phyloP scores from a whole-genome alignment of 108 stramenopile genomes.

The Cyclotella choctawhatcheeana region DNA sequence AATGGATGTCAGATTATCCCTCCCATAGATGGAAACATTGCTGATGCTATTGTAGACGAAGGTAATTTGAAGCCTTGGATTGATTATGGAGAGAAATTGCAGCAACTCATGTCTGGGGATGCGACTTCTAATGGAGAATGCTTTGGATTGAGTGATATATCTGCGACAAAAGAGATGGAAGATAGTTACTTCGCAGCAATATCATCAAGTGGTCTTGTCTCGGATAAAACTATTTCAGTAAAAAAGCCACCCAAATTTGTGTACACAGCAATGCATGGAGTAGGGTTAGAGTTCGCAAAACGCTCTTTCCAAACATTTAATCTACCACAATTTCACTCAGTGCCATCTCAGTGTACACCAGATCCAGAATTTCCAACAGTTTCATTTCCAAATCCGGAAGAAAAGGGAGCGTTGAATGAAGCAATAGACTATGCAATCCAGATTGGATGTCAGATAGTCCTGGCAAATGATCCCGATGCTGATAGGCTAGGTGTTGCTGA shows the following conservation, averaged over 20 bases:
- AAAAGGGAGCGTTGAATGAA: constrained; percentile 92
- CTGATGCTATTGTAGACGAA: constrained; percentile 68
- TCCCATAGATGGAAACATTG: constrained; percentile 90
- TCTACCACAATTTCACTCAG: constrained; percentile 75
- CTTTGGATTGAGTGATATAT: constrained; percentile 52
- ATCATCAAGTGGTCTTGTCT: constrained; percentile 62
- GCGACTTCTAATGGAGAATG: constrained; percentile 42
- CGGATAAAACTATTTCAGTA: constrained; percentile 26
- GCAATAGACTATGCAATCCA: constrained; percentile 79
- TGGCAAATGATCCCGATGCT: constrained; percentile 99
- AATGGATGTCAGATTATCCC: constrained; percentile 96
- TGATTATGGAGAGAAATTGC: constrained; percentile 66
- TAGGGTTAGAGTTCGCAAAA: constrained; percentile 80
- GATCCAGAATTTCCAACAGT: constrained; percentile 96
- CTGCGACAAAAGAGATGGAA: constrained; percentile 50
- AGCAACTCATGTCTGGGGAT: constrained; percentile 32
- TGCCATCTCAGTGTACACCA: constrained; percentile 83
- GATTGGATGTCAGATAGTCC: constrained; percentile 74
- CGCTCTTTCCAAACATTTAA: constrained; percentile 76
- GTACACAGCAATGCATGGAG: constrained; percentile 98
- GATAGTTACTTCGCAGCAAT: constrained; percentile 74
- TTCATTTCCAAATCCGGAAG: constrained; percentile 97
- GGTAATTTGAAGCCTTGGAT: constrained; percentile 88
- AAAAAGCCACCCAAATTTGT: constrained; percentile 60
- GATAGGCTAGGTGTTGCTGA: constrained; percentile 97